Conservation (phyloP, 768 basidiomycete species). For the Cyclocybe aegerita region DNA sequence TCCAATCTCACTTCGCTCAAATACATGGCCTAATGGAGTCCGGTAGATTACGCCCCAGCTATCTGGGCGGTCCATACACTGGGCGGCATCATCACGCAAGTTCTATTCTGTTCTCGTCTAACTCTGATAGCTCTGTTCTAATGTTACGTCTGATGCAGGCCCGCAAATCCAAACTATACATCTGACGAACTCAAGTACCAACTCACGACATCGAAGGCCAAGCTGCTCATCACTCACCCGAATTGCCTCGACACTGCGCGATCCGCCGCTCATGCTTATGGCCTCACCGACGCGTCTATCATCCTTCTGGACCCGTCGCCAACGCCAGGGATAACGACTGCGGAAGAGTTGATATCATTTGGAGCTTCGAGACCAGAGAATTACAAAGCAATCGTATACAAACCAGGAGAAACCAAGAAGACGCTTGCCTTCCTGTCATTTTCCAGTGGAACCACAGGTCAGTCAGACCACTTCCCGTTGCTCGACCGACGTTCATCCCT, state of each 20-base stretch:
- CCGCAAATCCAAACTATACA: conserved; percentile 62
- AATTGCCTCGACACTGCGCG: conserved; percentile 40
- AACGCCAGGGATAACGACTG: conserved; percentile 18
- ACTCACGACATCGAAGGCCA: conserved; percentile 44
- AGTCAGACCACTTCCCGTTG: conserved; percentile 24
- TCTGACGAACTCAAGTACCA: conserved; percentile 60
- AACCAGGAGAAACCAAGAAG: conserved; percentile 57
- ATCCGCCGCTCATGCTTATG: conserved; percentile 39
- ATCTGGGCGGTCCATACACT: conserved; percentile 63
- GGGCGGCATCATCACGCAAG: conserved; percentile 60
- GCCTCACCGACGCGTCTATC: conserved; percentile 43
- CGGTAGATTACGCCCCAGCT: conserved; percentile 50
- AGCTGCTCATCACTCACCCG: conserved; percentile 49
- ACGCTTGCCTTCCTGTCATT: conserved; percentile 69
- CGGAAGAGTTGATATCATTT: conserved; percentile 49
- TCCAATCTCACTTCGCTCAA: not conserved
- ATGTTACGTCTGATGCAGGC: conserved; percentile 34
- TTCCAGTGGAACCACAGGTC: conserved; percentile 76
- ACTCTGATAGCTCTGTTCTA: conserved; percentile 7
- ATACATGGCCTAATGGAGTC: not conserved
- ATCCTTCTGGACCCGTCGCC: conserved; percentile 30
- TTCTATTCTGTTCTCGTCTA: conserved; percentile 1
- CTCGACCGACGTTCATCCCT: not conserved
- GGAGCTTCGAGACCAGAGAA: conserved; percentile 31
- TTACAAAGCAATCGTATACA: conserved; percentile 47